These are phyloP conservation scores for Penstemon newberryi DNA, from an alignment of 257 asterid genomes.

Conservation along the genomic window DNA sequence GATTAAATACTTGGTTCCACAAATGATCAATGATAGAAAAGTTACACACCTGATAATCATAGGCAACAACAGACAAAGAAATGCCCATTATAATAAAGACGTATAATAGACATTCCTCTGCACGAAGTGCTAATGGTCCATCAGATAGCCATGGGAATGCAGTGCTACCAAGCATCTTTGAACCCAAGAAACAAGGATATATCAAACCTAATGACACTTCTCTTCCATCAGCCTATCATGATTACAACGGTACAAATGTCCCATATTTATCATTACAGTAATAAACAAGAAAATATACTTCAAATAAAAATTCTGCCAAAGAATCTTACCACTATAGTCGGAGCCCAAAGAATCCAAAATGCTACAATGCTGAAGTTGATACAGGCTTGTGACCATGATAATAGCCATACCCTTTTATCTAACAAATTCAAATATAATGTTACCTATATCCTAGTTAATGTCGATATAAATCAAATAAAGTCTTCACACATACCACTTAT, in stretches of 20 bases:
- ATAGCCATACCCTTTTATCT: conserved; percentile 84
- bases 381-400: conserved; percentile 73
- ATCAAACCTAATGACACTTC: conserved; percentile 72
- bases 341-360: conserved; percentile 96
- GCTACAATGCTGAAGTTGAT: conserved; percentile 63
- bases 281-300: conserved; percentile 16
- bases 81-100: conserved; percentile 61
- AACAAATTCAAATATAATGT: conserved; percentile 27
- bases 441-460: background rate
- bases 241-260: conserved; percentile 25
- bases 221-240: conserved; percentile 91
- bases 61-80: conserved; percentile 61
- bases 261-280: conserved; percentile 8
- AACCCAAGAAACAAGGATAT: conserved; percentile 88
- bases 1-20: conserved; percentile 8
- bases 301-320: background rate
- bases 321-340: conserved; percentile 62
- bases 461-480: conserved; percentile 4
- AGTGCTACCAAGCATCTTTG: conserved; percentile 95
- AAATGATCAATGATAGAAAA: conserved; percentile 12
- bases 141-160: conserved; percentile 73
- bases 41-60: conserved; percentile 81
- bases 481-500: conserved; percentile 51
- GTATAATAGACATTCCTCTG: conserved; percentile 69
- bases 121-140: conserved; percentile 59